Percentiles rank a stretch among this genome's conserved stretches.
Evolutionary conservation across 306 rosid genomes (phyloP).

Genomic region (Vigna angularis): DNA sequence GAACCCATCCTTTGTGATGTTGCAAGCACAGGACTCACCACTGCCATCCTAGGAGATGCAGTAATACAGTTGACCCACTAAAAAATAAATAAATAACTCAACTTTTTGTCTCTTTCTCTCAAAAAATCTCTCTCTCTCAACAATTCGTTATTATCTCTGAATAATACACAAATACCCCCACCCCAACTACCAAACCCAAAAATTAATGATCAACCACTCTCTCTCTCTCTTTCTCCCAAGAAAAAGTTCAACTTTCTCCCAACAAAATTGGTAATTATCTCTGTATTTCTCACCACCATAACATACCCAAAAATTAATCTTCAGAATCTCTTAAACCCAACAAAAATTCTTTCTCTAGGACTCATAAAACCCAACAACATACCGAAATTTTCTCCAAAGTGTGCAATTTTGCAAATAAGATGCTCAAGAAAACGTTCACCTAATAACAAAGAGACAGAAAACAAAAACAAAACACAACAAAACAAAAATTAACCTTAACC

Average conservation of each 20-base stretch:
- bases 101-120: background rate
- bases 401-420: conserved; percentile 36
- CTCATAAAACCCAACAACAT: conserved; percentile 27
- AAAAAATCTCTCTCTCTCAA: background rate
- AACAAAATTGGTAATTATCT: background rate
- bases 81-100: background rate
- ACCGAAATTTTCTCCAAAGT: conserved; percentile 20
- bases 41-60: conserved; percentile 57
- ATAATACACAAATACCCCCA: background rate
- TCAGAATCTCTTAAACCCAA: conserved; percentile 40
- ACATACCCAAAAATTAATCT: conserved; percentile 36
- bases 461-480: background rate
- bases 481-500: background rate
- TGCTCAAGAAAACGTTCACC: conserved; percentile 18
- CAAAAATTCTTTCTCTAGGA: conserved; percentile 17
- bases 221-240: background rate
- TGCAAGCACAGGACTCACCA: conserved; percentile 64
- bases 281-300: background rate
- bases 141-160: background rate
- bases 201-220: background rate
- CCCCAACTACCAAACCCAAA: background rate
- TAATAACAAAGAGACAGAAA: background rate
- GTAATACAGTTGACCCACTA: conserved; percentile 25
- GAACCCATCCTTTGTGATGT: conserved; percentile 46
- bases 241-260: conserved; percentile 4